These are phyloP conservation scores for Ceratocystis cacaofunesta DNA, from an alignment of 2,329 filamentous ascomycete genomes.

Conservation along the genomic window DNA sequence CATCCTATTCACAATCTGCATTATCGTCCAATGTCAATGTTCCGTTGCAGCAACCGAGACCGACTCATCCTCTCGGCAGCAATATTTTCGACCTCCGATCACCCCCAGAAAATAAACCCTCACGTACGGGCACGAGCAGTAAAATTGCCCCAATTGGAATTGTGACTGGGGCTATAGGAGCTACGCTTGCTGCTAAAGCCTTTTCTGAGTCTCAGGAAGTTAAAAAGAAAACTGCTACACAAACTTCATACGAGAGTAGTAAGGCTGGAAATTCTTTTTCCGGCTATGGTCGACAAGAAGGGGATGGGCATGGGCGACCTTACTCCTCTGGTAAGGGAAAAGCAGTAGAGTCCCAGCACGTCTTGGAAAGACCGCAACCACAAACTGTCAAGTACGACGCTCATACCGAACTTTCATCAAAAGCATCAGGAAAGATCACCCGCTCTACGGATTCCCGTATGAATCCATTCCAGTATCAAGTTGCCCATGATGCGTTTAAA, in stretches of 20 bases:
- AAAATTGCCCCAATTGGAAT: slow-evolving; percentile 29
- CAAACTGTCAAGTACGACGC: neutral
- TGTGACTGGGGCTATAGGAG: slow-evolving; percentile 35
- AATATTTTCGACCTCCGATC: slow-evolving; percentile 24
- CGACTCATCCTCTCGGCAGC: slow-evolving; percentile 54
- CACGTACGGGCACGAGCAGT: slow-evolving; percentile 18
- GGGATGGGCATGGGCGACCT: neutral
- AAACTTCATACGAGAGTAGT: slow-evolving; percentile 20
- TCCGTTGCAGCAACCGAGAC: slow-evolving; percentile 73
- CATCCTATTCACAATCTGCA: neutral
- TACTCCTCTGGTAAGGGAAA: slow-evolving; percentile 1
- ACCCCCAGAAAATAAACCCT: neutral
- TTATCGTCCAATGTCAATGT: slow-evolving; percentile 33
- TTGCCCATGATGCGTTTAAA: slow-evolving; percentile 37
- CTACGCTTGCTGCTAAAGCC: slow-evolving; percentile 28
- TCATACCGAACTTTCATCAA: neutral
- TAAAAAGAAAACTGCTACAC: slow-evolving; percentile 28
- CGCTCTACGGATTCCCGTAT: slow-evolving; percentile 21
- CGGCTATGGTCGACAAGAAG: neutral
- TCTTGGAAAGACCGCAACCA: neutral
- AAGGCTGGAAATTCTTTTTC: neutral
- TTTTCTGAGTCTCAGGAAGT: slow-evolving; percentile 18
- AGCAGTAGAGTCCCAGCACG: neutral
- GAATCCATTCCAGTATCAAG: slow-evolving; percentile 46
- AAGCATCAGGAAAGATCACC: neutral